A percentile compares a stretch with the other conserved stretches of the same genome.
Evolutionary conservation across 1,284 basidiomycete species (phyloP).

Genomic region (Cryptococcus wingfieldii): DNA sequence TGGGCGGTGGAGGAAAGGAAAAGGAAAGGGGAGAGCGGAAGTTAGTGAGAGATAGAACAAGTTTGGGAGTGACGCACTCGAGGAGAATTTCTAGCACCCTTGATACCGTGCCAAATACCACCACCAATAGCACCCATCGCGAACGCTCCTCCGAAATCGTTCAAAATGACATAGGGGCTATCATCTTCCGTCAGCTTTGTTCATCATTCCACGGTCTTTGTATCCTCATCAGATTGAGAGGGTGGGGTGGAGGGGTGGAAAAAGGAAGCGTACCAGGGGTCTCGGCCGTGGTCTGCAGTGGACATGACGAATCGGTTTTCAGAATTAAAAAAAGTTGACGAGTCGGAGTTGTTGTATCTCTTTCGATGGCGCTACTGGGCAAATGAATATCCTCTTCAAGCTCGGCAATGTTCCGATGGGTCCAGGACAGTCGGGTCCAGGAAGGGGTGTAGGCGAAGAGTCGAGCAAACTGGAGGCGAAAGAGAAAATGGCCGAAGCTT

Average conservation of each 20-base stretch:
- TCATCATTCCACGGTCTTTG: neutral
- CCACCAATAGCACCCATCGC: slow-evolving; percentile 51
- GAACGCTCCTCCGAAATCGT: slow-evolving; percentile 96
- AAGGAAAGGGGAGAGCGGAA: neutral
- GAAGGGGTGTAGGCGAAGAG: neutral
- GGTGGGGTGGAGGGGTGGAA: neutral
- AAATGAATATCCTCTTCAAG: no score
- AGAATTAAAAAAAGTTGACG: neutral
- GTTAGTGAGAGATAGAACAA: neutral
- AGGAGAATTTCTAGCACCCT: slow-evolving; percentile 95
- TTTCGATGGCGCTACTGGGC: neutral
- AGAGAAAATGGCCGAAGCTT: neutral
- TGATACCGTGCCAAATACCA: slow-evolving; percentile 98
- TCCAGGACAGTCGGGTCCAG: neutral
- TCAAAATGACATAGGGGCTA: slow-evolving; percentile 97
- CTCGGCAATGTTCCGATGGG: no score
- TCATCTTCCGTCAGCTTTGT: neutral
- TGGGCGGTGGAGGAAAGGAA: neutral
- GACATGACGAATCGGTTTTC: slow-evolving; percentile 1
- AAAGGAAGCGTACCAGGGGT: slow-evolving; percentile 68
- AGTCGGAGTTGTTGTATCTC: neutral
- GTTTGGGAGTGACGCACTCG: slow-evolving; percentile 57
- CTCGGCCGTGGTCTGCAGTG: slow-evolving; percentile 73
- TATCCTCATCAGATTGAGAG: neutral
- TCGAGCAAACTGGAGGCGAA: neutral